Base-by-base conservation (phyloP, 2,329 filamentous ascomycete genomes). In the Aspergillus pseudoglaucus region DNA sequence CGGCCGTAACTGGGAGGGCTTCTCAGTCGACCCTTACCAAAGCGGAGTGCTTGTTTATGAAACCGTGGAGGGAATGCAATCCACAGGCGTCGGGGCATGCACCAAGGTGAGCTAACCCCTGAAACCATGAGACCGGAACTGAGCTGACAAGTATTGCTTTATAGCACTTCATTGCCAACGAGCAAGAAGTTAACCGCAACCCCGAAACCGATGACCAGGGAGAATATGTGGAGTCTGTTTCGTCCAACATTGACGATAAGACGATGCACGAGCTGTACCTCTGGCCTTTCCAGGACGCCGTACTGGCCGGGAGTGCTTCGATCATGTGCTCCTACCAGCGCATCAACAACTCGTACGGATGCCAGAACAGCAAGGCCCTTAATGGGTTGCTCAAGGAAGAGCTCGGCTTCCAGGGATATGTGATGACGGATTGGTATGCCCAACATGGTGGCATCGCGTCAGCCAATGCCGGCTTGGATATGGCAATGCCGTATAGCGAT, bases 311-410 rank as follows among this genome's bases (percentile, higher is more conserved):
- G 0, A 76, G 75, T 0, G 76, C 72, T 0, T 78, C 76, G 0
- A 66, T 84, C 35, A 85, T 85, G 83, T 85, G 82, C 53, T 69
- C 62, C 0, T 73, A 73, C 43, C 59, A 73, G 55, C 83, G 87
- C 55, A 62, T 90, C 66, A 93, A 94, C 73, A 88, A 89, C 68
- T 87, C 82, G 3, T 89, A 90, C 54, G 78, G 68, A 17, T 91
- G 88, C 67, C 85, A 91, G 60, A 91, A 93, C 72, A 87, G 83
- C 43, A 84, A 88, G 62, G 70, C 84, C 5, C 71, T 89, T 51
- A 93, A 93, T 63, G 82, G 84, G 41, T 67, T 91, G 7, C 73
- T 93, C 55, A 93, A 91, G 72, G 79, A 80, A 23, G 88, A 93
- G 65, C 75, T 90, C 0, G 87, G 85, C 39, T 91, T 90, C 70